phyloP scores from a whole-genome alignment of 2,329 filamentous ascomycete species.

The Trichocomaceae sp. region DNA sequence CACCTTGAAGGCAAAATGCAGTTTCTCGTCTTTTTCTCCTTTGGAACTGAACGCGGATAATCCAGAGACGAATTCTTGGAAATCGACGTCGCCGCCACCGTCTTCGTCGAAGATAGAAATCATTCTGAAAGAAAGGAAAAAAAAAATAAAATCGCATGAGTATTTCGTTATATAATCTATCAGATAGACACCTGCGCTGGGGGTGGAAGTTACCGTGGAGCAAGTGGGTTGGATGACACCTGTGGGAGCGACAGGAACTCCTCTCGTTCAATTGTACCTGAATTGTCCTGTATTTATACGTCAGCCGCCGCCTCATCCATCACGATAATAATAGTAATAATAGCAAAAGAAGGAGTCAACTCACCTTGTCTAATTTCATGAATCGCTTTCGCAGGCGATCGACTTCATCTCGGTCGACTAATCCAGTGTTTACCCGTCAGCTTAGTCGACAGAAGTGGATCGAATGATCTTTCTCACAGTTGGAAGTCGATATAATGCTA shows the following conservation, averaged over 20 bases:
- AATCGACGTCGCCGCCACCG: constrained; percentile 94
- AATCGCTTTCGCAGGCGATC: constrained; percentile 93
- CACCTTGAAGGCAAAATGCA: constrained; percentile 96
- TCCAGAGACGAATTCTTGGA: constrained; percentile 95
- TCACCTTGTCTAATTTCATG: constrained; percentile 97
- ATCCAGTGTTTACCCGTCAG: constrained; percentile 11
- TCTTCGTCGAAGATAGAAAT: constrained; percentile 99
- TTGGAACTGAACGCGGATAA: constrained; percentile 94
- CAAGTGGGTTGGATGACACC: constrained; percentile 94
- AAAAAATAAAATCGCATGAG: background rate
- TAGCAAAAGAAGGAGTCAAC: too few species aligned
- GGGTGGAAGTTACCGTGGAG: constrained; percentile 64
- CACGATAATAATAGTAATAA: background rate
- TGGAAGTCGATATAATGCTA: constrained; percentile 91
- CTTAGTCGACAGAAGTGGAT: background rate
- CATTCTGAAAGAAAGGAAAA: constrained; percentile 55
- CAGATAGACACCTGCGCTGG: background rate
- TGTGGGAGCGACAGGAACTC: constrained; percentile 96
- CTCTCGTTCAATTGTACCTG: constrained; percentile 95
- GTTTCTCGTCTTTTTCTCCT: constrained; percentile 98
- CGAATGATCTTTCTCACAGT: constrained; percentile 61
- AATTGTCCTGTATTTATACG: constrained; percentile 66
- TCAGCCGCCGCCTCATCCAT: constrained; percentile 3
- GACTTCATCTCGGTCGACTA: constrained; percentile 95
- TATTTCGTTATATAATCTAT: background rate